Evolutionary conservation across 495 filamentous ascomycete species (phyloP), one percentile per base, ranked within the genome.

Genomic region (Aspergillus saccharolyticus): DNA sequence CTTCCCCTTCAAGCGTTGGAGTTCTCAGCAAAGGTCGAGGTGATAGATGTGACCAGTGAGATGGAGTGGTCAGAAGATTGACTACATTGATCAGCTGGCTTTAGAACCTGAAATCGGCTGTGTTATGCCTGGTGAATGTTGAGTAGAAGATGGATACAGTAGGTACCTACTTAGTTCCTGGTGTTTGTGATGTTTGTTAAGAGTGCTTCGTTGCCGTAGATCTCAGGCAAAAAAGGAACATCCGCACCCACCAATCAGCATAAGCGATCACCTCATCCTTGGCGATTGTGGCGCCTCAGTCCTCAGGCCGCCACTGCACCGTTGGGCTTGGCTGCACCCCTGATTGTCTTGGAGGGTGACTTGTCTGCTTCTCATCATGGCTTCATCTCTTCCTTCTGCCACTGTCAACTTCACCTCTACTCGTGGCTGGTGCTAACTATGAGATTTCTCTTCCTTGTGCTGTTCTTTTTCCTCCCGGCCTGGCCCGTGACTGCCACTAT

Each of bases 401-500:
- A 39, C 7, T 12, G 12, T 39, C 33, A 39, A 8, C 2, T 15
- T 39, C 14, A 5, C 12, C 33, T 39, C 33, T 6, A 5, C 10
- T 12, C 33, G 33, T 6, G 33, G 33, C 33, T 39, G 33, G 7
- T 39, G 33, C 33, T 6, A 5, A 59, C 16, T 6, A 60, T 60
- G 58, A 46, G 42, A 24, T 19, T 55, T 24, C 15, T 42, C 16
- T 20, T 42, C 9, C 12, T 61, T 53, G 19, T 15, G 25, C 12
- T 59, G 1, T 48, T 69, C 7, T 33, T 47, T 2, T 67, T 69
- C 7, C 30, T 47, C 3, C 66, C 63, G 64, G 59, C 62, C 0
- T 18, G 61, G 42, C 59, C 50, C 28, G 63, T 58, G 39, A 57
- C 63, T 22, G 71, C 70, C 15, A 84, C 79, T 14, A 87, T 88